Conservation (phyloP, 192 early-diverging fungal species). For the Coemansia sp. region DNA sequence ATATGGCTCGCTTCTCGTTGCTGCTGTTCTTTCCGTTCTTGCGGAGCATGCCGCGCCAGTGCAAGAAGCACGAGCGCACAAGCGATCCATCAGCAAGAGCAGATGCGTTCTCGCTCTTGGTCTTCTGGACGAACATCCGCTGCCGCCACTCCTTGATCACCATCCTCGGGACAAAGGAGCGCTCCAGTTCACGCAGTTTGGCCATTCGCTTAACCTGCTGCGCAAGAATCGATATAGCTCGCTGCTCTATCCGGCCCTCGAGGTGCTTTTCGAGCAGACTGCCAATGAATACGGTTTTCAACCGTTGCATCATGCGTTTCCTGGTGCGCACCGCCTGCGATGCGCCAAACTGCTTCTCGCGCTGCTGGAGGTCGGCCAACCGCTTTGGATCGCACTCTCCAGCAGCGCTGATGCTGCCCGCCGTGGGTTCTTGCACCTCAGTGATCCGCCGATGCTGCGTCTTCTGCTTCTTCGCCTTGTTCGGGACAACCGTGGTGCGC, state of each 20-base stretch:
- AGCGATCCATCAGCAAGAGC: conserved; percentile 20
- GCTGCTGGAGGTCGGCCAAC: conserved; percentile 7
- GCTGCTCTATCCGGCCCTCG: conserved; percentile 4
- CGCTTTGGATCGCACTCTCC: not conserved
- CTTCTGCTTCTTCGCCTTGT: not conserved
- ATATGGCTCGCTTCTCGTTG: conserved; percentile 4
- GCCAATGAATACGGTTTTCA: conserved; percentile 16
- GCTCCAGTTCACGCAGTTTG: conserved; percentile 18
- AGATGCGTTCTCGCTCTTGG: conserved; percentile 17
- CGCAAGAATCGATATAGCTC: not conserved
- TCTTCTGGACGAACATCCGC: not conserved
- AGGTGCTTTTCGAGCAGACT: conserved; percentile 11
- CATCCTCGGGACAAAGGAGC: not conserved
- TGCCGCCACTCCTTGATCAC: conserved; percentile 18
- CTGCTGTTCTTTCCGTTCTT: not conserved
- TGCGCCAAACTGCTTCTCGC: conserved; percentile 7
- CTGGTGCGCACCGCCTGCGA: not conserved
- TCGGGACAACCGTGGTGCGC: not conserved
- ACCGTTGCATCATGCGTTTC: conserved; percentile 11
- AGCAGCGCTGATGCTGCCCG: not conserved
- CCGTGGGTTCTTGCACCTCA: not conserved
- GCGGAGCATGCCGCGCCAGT: conserved; percentile 21
- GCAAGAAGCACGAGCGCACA: conserved; percentile 22
- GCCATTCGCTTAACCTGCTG: conserved; percentile 12
- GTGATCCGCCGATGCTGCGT: not conserved